Conservation (phyloP, 768 basidiomycete species). For the Boletus huronensis region DNA sequence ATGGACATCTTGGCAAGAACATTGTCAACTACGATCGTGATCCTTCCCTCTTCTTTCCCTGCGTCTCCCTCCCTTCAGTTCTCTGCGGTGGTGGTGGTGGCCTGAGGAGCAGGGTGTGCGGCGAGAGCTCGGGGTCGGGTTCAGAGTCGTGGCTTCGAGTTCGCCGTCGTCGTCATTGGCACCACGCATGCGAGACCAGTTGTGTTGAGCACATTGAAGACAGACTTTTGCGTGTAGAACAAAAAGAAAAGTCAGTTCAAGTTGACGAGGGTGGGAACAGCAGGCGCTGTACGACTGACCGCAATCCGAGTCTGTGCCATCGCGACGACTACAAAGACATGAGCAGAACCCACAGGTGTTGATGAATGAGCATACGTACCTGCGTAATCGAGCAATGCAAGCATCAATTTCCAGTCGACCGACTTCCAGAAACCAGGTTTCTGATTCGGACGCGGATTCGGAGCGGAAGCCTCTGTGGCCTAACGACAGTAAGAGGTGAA, state of each 20-base stretch:
- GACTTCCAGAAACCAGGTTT: constrained; percentile 26
- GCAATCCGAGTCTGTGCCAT: constrained; percentile 52
- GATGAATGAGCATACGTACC: constrained; percentile 13
- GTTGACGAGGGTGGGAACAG: neutral
- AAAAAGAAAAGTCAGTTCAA: neutral
- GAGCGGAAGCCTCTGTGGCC: too few relatives aligned
- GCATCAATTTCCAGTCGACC: constrained; percentile 30
- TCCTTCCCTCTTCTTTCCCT: too few relatives aligned
- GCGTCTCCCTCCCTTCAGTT: too few relatives aligned
- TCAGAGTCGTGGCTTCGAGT: neutral
- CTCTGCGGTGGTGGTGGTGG: too few relatives aligned
- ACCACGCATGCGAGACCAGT: constrained; percentile 18
- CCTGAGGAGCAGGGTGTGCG: too few relatives aligned
- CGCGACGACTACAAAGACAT: constrained; percentile 39
- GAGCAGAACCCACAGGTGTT: neutral
- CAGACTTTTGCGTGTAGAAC: constrained; percentile 15
- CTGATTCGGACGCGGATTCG: neutral
- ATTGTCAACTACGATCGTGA: too few relatives aligned
- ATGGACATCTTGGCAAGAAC: too few relatives aligned
- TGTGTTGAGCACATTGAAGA: constrained; percentile 33
- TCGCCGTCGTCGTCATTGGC: constrained; percentile 12
- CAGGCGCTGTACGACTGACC: constrained; percentile 24
- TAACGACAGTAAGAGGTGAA: too few relatives aligned
- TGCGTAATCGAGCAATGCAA: constrained; percentile 35
- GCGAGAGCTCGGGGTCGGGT: neutral